phyloP scores from a whole-genome alignment of 1,139 yeast species.

The Zygotorulaspora mrakii region DNA sequence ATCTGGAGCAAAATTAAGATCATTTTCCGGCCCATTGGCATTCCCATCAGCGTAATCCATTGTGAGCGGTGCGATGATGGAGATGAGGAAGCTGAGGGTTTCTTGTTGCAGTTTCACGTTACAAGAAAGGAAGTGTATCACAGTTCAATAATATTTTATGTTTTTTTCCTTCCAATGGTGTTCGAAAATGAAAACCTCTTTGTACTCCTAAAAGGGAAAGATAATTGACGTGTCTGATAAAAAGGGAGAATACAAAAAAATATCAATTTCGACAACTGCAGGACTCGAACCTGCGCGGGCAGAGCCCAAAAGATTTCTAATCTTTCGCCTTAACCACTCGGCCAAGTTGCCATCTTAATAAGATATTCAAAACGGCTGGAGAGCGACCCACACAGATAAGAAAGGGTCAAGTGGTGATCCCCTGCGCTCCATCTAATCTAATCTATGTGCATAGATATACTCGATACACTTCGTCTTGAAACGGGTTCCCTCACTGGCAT shows the following conservation, averaged over 20 bases:
- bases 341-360: conserved; percentile 43
- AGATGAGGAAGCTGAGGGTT: no score
- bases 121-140: no score
- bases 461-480: no score
- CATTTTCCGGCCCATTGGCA: conserved; percentile 9
- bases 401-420: no score
- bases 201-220: conserved; percentile 9
- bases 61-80: no score
- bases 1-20: conserved; percentile 35
- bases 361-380: not conserved
- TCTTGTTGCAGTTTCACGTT: no score
- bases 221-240: no score
- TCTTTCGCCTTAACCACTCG: conserved; percentile 55
- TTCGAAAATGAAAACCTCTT: not conserved
- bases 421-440: no score
- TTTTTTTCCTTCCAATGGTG: not conserved
- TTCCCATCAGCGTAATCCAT: conserved; percentile 12
- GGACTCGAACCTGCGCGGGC: conserved; percentile 42
- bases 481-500: no score
- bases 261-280: conserved; percentile 37
- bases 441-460: no score
- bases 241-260: conserved; percentile 15
- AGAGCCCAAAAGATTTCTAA: conserved; percentile 50
- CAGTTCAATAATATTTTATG: not conserved
- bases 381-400: no score